Base-by-base conservation (phyloP, 2,329 filamentous ascomycete genomes). In the Fusarium sp. region DNA sequence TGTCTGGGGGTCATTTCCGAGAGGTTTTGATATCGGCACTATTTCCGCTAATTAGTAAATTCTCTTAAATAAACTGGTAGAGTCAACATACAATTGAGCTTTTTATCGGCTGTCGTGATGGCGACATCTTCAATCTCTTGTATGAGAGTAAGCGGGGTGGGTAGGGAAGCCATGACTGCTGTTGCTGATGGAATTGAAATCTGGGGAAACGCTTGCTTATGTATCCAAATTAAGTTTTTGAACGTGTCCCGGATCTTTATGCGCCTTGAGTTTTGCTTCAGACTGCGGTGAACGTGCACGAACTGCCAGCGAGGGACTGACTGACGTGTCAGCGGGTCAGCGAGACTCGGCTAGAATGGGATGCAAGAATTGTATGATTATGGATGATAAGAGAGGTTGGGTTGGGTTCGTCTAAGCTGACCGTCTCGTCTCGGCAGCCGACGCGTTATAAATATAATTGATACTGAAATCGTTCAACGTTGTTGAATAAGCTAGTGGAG, bases 401-500 rank as follows among this genome's bases (percentile, higher is more conserved):
- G 48, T 10, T 37, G 34, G 25, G 34, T n/a, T 25, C 32, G 34
- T 18, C 32, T 37, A 52, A 52, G 48, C 48, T 52, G 32, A 52
- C 32, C 27, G 18, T 52, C 22, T 52, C 8, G 12, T n/a, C 47
- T 34, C 22, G 22, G 30, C 22, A 13, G 20, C 47, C 16, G 30
- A 51, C 34, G 47, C 30, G 6, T 25, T 37, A 37, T n/a, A 37
- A 37, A 37, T 5, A 37, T 37, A n/a, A 37, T 37, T 32, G 46
- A 48, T 20, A 30, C 18, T 37, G 32, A 41, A n/a, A 11, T 51
- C 20, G 22, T 16, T 24, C 10, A 40, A 40, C 14, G 32, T 20
- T 52, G 48, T 52, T 16, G n/a, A 52, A 52, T 52, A 52, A 52
- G 48, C 32, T 52, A 52, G 48, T 52, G 48, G 48, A 52, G 48